Evolutionary conservation across 148 eudicot species (phyloP).

Genomic region (Hydrangea macrophylla): DNA sequence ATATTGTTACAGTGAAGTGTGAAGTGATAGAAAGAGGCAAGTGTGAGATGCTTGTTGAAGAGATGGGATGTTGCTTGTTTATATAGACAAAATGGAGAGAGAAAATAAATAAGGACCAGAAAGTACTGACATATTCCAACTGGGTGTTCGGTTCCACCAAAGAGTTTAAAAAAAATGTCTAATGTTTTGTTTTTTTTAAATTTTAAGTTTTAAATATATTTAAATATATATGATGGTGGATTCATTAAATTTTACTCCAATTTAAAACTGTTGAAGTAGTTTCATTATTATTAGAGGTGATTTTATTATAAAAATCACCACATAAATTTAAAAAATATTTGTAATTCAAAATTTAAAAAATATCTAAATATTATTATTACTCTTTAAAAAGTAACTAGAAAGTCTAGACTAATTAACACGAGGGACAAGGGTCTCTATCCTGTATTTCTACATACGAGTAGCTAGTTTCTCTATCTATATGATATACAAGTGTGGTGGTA

Average conservation of each 20-base stretch:
- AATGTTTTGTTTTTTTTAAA: too few species aligned
- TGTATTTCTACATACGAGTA: too few species aligned
- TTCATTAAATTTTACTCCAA: too few species aligned
- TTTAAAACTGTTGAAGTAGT: too few species aligned
- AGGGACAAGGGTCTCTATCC: neutral
- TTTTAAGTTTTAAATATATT: too few species aligned
- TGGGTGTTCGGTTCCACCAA: constrained; percentile 11
- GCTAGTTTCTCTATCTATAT: neutral
- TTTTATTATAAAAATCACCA: too few species aligned
- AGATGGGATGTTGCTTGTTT: constrained; percentile 20
- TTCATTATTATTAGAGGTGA: too few species aligned
- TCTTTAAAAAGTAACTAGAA: neutral
- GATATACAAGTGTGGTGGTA: neutral
- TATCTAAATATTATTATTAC: too few species aligned
- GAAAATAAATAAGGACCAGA: constrained; percentile 2
- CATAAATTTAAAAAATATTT: too few species aligned
- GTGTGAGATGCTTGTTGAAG: constrained; percentile 26
- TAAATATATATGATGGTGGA: too few species aligned
- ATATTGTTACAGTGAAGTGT: neutral
- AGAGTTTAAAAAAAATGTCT: too few species aligned
- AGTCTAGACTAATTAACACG: neutral
- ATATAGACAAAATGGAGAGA: constrained; percentile 17
- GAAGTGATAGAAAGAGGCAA: constrained; percentile 36
- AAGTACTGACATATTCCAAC: constrained; percentile 24
- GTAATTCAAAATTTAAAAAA: too few species aligned